Conservation (phyloP, 257 asterid species). For the Anisodus tanguticus region DNA sequence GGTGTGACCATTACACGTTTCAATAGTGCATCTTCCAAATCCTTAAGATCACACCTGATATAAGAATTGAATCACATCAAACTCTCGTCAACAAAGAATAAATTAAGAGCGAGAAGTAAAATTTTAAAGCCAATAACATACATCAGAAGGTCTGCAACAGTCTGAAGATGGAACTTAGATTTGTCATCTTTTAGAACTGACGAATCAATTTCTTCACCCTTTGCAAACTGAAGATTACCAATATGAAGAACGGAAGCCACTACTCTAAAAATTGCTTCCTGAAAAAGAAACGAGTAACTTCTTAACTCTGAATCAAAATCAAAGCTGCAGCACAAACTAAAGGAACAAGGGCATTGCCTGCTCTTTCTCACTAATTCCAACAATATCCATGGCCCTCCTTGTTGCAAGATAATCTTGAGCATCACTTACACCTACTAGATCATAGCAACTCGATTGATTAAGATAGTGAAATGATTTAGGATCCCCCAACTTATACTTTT, state of each 20-base stretch:
- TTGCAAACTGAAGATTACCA: conserved; percentile 79
- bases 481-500: conserved; percentile 77
- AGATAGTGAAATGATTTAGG: conserved; percentile 88
- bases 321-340: neutral
- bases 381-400: conserved; percentile 97
- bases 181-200: conserved; percentile 87
- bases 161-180: conserved; percentile 85
- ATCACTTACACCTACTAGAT: conserved; percentile 87
- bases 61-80: conserved; percentile 27
- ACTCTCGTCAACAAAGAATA: conserved; percentile 30
- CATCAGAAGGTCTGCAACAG: conserved; percentile 88
- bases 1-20: conserved; percentile 99
- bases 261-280: conserved; percentile 98
- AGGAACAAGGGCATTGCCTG: conserved; percentile 57
- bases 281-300: conserved; percentile 37
- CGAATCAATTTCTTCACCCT: conserved; percentile 88
- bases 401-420: conserved; percentile 96
- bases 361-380: conserved; percentile 90
- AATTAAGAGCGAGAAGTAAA: conserved; percentile 25
- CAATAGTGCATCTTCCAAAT: conserved; percentile 86
- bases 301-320: conserved; percentile 17
- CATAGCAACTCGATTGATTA: conserved; percentile 88
- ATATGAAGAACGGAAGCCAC: conserved; percentile 95
- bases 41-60: conserved; percentile 73
- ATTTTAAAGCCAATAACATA: conserved; percentile 41